phyloP scores from a whole-genome alignment of 2,329 filamentous ascomycete species.

The Aureobasidium sp. region DNA sequence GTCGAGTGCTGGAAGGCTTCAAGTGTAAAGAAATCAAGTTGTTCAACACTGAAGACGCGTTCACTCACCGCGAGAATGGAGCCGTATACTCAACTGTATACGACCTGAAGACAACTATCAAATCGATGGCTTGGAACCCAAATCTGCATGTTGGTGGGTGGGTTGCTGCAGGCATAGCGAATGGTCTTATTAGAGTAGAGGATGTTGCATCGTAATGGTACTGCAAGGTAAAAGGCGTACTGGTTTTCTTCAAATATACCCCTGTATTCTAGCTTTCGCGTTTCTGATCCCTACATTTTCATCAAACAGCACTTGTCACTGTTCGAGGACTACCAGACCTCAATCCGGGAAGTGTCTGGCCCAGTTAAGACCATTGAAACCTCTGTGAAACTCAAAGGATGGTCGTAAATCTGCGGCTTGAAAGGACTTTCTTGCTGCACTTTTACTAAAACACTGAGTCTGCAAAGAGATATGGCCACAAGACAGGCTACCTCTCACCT shows the following conservation, averaged over 20 bases:
- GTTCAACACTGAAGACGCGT: slow-evolving; percentile 20
- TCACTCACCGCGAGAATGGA: slow-evolving; percentile 20
- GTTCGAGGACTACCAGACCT: too few species aligned
- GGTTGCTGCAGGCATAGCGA: slow-evolving; percentile 44
- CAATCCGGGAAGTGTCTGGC: too few species aligned
- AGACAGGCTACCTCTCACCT: too few species aligned
- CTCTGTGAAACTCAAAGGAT: too few species aligned
- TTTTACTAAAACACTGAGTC: too few species aligned
- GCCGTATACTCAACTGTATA: slow-evolving; percentile 34
- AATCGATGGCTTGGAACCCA: slow-evolving; percentile 45
- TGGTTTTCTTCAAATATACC: neutral
- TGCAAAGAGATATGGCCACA: too few species aligned
- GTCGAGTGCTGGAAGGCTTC: slow-evolving; percentile 38
- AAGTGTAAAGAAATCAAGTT: slow-evolving; percentile 27
- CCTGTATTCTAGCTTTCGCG: neutral
- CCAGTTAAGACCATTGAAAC: too few species aligned
- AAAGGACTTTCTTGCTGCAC: too few species aligned
- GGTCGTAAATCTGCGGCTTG: too few species aligned
- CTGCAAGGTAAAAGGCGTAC: neutral
- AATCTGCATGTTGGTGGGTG: slow-evolving; percentile 43
- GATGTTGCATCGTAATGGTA: slow-evolving; percentile 31
- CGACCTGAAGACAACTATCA: slow-evolving; percentile 39
- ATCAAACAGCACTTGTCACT: too few species aligned
- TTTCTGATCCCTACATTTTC: too few species aligned
- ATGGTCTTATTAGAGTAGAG: slow-evolving; percentile 44